These are phyloP conservation scores for Naganishia albida DNA, from an alignment of 1,284 basidiomycete genomes.

Conservation along the genomic window DNA sequence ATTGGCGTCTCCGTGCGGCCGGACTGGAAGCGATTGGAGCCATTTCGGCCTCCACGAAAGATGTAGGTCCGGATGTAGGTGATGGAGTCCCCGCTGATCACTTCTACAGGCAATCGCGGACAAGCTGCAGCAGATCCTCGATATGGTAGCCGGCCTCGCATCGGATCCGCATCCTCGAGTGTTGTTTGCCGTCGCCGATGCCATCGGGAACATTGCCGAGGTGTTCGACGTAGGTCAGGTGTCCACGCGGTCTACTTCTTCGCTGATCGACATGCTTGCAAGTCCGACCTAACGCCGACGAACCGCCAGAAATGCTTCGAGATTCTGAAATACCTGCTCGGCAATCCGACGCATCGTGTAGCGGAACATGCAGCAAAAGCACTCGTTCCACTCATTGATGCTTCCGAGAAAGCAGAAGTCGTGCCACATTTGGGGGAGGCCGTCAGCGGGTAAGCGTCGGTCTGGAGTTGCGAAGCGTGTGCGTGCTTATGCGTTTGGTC, in stretches of 20 bases:
- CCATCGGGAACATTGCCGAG: conserved; percentile 19
- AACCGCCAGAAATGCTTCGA: conserved; percentile 27
- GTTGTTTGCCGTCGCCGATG: conserved; percentile 23
- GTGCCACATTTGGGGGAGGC: conserved; percentile 12
- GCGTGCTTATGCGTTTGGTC: background rate
- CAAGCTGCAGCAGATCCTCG: conserved; percentile 6
- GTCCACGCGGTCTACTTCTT: background rate
- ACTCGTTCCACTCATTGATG: conserved; percentile 23
- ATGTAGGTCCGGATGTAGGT: background rate
- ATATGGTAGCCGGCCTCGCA: conserved; percentile 8
- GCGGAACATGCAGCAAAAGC: conserved; percentile 22
- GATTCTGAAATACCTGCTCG: conserved; percentile 7
- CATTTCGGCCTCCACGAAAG: conserved; percentile 14
- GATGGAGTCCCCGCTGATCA: background rate
- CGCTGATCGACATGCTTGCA: too few relatives aligned
- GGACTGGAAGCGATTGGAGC: conserved; percentile 26
- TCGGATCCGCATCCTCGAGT: conserved; percentile 23
- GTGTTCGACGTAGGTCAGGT: conserved; percentile 22
- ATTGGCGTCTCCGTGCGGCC: conserved; percentile 25
- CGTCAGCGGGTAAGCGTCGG: conserved; percentile 1
- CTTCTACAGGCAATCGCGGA: background rate
- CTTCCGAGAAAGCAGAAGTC: conserved; percentile 3
- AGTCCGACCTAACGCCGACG: conserved; percentile 14
- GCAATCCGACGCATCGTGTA: conserved; percentile 12
- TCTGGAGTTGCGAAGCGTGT: background rate